Evolutionary conservation across 768 basidiomycete genomes (phyloP), one percentile per base, ranked within the genome.

Genomic region (Leccinum variicolor): DNA sequence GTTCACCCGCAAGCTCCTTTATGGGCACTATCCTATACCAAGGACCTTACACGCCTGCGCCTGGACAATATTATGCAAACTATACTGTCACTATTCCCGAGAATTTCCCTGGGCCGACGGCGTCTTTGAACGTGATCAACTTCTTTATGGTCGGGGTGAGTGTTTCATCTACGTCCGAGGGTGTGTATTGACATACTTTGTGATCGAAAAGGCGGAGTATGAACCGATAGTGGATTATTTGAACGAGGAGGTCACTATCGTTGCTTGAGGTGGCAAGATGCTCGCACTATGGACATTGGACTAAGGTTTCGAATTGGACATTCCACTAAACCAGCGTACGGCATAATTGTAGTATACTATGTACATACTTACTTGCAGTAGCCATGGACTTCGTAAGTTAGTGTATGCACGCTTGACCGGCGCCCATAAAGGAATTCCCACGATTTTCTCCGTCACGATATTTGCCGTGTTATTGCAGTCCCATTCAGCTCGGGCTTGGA

Each of bases 101-200:
- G 23, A 19, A 4, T 3, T 61, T 73, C n/a, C 9, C 61, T 1
- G 48, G 66, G 45, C 76, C 74, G 3, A 9, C n/a, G 0, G 74
- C 74, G 11, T 73, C 74, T 50, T 58, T 80, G 48, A 71, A 69
- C 13, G 73, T 75, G 6, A 69, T 72, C 50, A 74, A 77, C 62
- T 58, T 76, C 0, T 64, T 73, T 28, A 62, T 80, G 58, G 68
- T 77, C 19, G 79, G 77, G 56, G 77, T 80, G 61, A 65, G 77
- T 70, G 14, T 3, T 52, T 45, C 33, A 8, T 41, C 19, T 28
- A 28, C 7, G 23, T 25, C 11, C 21, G 11, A 13, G 23, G 34
- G 1, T 7, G 26, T 21, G 54, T 21, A 4, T 34, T 67, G n/a
- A 61, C 14, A 21, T 13, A 6, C 43, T 46, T 47, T 31, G 5